These are phyloP conservation scores for Aspergillus heteromorphus DNA, from an alignment of 495 filamentous ascomycete species.

Conservation along the genomic window DNA sequence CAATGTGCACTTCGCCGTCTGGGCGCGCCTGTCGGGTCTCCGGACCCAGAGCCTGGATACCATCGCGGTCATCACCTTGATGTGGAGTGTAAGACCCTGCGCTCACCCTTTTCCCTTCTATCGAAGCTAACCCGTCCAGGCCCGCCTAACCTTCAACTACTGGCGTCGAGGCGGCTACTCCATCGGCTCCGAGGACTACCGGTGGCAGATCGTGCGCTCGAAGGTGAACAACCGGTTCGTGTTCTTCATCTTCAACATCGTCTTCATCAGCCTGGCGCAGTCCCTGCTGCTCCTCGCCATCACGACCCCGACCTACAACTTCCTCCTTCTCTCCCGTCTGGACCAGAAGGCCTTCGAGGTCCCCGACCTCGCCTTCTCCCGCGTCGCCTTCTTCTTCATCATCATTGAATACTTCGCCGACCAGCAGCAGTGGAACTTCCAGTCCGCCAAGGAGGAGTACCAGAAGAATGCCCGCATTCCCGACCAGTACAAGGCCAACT, in stretches of 20 bases:
- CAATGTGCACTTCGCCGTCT: conserved; percentile 78
- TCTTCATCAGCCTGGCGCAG: conserved; percentile 84
- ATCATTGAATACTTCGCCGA: conserved; percentile 78
- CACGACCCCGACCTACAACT: conserved; percentile 74
- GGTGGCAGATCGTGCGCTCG: conserved; percentile 62
- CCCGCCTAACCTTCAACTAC: conserved; percentile 90
- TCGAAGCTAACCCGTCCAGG: conserved; percentile 28
- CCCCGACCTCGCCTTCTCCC: conserved; percentile 64
- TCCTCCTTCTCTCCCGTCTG: conserved; percentile 55
- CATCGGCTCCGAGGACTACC: conserved; percentile 87
- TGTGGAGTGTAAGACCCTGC: conserved; percentile 73
- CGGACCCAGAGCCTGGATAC: conserved; percentile 70
- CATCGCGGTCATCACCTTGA: conserved; percentile 58
- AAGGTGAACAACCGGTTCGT: conserved; percentile 46
- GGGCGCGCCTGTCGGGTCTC: conserved; percentile 69
- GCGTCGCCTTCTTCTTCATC: conserved; percentile 62
- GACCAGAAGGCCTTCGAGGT: conserved; percentile 39
- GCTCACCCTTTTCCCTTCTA: background rate
- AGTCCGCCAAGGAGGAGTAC: conserved; percentile 73
- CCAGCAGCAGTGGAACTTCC: conserved; percentile 91
- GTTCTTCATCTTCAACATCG: conserved; percentile 80
- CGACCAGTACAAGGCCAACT: conserved; percentile 34
- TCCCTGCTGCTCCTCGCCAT: conserved; percentile 62
- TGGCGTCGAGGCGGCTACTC: conserved; percentile 92
- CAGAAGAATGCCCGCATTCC: conserved; percentile 65